A percentile compares a stretch with the other conserved stretches of the same genome.
phyloP scores from a whole-genome alignment of 306 rosid genomes.

The Sophora flavescens region DNA sequence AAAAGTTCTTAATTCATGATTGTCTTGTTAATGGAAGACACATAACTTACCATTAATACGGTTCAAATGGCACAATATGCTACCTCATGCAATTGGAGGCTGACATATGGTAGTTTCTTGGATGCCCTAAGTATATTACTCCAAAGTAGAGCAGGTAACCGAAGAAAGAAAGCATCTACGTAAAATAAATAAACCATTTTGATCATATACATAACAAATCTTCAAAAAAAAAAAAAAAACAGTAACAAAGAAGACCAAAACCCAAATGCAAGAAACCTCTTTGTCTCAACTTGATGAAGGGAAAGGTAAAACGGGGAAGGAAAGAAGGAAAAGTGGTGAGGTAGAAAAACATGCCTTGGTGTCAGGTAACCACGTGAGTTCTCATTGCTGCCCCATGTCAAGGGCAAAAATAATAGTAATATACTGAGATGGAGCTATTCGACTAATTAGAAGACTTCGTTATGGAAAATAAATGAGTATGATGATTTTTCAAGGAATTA shows the following conservation, averaged over 20 bases:
- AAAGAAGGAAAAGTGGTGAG: constrained; percentile 53
- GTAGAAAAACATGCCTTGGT: constrained; percentile 60
- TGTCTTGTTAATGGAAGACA: constrained; percentile 73
- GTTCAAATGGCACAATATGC: constrained; percentile 48
- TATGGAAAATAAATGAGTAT: too few relatives aligned
- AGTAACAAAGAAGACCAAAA: constrained; percentile 50
- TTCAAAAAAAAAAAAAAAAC: background rate
- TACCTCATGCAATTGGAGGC: constrained; percentile 41
- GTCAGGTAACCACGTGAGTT: constrained; percentile 65
- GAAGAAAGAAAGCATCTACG: constrained; percentile 40
- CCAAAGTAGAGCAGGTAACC: constrained; percentile 26
- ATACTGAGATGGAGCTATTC: too few relatives aligned
- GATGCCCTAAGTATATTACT: constrained; percentile 31
- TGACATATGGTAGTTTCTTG: constrained; percentile 61
- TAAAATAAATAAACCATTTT: background rate
- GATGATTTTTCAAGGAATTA: too few relatives aligned
- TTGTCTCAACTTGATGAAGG: constrained; percentile 53
- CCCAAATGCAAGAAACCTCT: constrained; percentile 62
- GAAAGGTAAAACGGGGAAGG: constrained; percentile 56
- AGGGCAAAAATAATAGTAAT: constrained; percentile 32
- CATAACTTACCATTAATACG: constrained; percentile 48
- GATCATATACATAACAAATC: background rate
- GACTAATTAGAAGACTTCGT: too few relatives aligned
- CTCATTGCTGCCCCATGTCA: constrained; percentile 36
- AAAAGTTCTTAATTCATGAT: constrained; percentile 50